Base-by-base conservation (phyloP, 768 basidiomycete genomes). In the Lentinula aciculospora region DNA sequence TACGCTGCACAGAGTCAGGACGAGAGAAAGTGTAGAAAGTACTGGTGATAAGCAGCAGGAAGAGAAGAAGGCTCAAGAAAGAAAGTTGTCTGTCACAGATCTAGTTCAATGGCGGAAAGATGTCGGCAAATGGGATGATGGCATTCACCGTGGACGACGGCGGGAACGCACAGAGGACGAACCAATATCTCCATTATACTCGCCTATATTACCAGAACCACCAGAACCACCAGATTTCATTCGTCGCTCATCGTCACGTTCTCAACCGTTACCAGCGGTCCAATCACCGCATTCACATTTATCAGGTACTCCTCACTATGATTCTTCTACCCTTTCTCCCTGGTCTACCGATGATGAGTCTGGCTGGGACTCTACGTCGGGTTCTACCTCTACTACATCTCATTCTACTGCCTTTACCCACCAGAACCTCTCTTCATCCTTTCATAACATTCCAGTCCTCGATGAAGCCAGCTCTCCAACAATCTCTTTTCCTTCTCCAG, bases 271-370 rank as follows among this genome's bases (percentile, higher is more conserved):
- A 27, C 60, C 61, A 19, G 57, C 63, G 17, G 61, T 61, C 15
- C 47, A 37, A 54, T 64, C 57, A 36, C 70, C 67, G 12, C 50
- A 48, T 45, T 8, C 29, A 47, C 19, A 58, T 37, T 55, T 59
- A 10, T 49, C 45, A 9, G 42, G 57, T 9, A 37, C 53, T n/a
- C 47, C 37, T 12, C 53, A 47, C 17, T 66, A 67, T 46, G 63
- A 63, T 56, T 68, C 74, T 12, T 54, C 68, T n/a, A 60, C 65
- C 1, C 65, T 74, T 57, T 88, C 87, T 0, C 80, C 86, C 1
- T 89, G 84, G 84, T 82, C 85, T 15, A 88, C 86, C 2, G 88
- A 90, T 58, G 89, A 88, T 62, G 88, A 90, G 58, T 89, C 85
- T 6, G 80, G 79, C 36, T 89, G 87, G 85, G 88, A 89, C 60